Evolutionary conservation across 257 asterid species (phyloP).

Genomic region (Solanum chiquidenum): DNA sequence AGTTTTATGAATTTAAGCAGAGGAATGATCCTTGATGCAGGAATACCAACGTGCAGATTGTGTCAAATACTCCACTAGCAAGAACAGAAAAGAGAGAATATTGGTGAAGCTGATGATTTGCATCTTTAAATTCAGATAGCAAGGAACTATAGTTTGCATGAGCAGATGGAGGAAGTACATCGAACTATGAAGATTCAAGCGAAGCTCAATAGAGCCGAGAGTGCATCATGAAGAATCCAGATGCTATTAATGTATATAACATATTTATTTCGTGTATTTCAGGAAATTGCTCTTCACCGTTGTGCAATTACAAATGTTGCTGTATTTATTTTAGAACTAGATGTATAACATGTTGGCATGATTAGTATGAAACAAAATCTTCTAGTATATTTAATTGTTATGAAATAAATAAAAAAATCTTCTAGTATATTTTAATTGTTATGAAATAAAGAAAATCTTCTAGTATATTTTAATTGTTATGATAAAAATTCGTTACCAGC

Average conservation of each 20-base stretch:
- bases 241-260: background rate
- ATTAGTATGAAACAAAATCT: background rate
- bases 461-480: too few species aligned
- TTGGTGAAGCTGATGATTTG: background rate
- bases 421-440: too few species aligned
- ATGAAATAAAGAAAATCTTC: too few species aligned
- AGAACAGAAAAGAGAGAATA: background rate
- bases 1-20: background rate
- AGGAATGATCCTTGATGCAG: background rate
- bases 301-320: background rate
- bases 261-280: background rate
- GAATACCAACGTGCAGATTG: background rate
- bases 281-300: background rate
- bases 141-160: background rate
- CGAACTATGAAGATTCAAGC: background rate
- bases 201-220: background rate
- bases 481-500: too few species aligned
- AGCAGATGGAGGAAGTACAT: background rate
- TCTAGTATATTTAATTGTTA: background rate
- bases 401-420: too few species aligned
- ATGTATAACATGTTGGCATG: background rate
- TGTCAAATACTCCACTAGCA: background rate
- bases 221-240: background rate
- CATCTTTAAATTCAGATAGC: background rate
- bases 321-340: background rate